phyloP scores from a whole-genome alignment of 176 grass and related monocot species.

The Musa beccarii region DNA sequence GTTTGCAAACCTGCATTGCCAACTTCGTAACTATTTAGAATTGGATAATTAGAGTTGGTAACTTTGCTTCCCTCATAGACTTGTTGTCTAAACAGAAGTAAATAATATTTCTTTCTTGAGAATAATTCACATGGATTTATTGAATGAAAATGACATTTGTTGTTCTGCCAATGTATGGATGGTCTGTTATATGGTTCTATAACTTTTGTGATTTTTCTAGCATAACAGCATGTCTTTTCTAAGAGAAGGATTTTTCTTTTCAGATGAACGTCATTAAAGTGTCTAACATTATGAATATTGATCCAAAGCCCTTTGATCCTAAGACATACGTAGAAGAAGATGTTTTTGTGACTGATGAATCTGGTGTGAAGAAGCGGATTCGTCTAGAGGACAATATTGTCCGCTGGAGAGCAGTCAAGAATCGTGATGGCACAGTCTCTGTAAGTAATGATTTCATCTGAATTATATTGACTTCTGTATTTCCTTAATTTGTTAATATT shows the following conservation, averaged over 20 bases:
- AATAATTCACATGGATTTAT: not conserved
- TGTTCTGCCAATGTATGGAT: no score
- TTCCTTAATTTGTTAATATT: not conserved
- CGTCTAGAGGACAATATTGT: slow-evolving; percentile 89
- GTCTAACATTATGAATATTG: slow-evolving; percentile 95
- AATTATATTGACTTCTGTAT: slow-evolving; percentile 11
- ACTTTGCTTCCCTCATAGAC: not conserved
- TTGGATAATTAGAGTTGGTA: no score
- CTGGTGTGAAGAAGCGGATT: slow-evolving; percentile 79
- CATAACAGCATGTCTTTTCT: not conserved
- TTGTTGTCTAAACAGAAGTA: not conserved
- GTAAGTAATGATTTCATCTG: slow-evolving; percentile 43
- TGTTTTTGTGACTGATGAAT: slow-evolving; percentile 82
- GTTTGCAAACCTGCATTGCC: no score
- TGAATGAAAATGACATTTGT: no score
- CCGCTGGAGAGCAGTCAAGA: slow-evolving; percentile 76
- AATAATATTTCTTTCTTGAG: not conserved
- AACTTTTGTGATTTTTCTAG: not conserved
- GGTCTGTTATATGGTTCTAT: not conserved
- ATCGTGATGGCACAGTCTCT: slow-evolving; percentile 61
- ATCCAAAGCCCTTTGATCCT: slow-evolving; percentile 77
- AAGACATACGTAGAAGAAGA: slow-evolving; percentile 95
- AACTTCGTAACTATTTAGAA: no score
- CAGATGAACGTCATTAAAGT: slow-evolving; percentile 99
- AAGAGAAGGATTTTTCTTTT: slow-evolving; percentile 3